Evolutionary conservation across 208 protist genomes (phyloP), one percentile per base, ranked within the genome.

Genomic region (Leishmania martiniquensis): DNA sequence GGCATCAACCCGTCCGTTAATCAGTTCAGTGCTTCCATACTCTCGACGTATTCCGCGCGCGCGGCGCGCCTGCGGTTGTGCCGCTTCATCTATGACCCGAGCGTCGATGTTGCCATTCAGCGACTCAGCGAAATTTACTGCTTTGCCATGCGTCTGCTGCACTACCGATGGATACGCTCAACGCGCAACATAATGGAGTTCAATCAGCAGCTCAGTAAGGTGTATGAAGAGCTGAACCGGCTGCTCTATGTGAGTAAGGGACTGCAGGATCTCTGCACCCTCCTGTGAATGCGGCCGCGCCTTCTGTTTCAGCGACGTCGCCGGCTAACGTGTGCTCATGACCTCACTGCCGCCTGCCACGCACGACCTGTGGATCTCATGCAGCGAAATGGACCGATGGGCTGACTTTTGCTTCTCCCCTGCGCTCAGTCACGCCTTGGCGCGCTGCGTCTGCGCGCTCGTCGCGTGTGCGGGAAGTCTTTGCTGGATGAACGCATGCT

Each of bases 111-210:
- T 42, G 80, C 75, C 34, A 29, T 91, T 52, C 59, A 68, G 1
- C 62, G 81, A 4, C 75, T 95, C 55, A 51, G 87, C 63, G 90
- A 94, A 68, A 88, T 92, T 47, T 92, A 90, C 81, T 92, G 88
- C 81, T 77, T 83, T 54, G 81, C 77, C 60, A 90, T 92, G 89
- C 75, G 86, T 9, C 71, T 89, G n/a, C 25, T 95, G 71, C 77
- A 86, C 62, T 76, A 72, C 45, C 74, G 72, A 25, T 95, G 89
- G 88, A 76, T 82, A 75, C 65, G 59, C 51, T 93, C 91, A 44
- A 74, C 82, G 29, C 78, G 84, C 75, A 91, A 95, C 62, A 71
- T 93, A 1, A 90, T 95, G 85, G 80, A 88, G 70, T 89, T 93
- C 67, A 95, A 95, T 68, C 71, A 67, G 62, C 47, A 88, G 47